Evolutionary conservation across 352 stramenopile genomes (phyloP), one percentile per base, ranked within the genome.

Genomic region (Aphanomyces invadans): DNA sequence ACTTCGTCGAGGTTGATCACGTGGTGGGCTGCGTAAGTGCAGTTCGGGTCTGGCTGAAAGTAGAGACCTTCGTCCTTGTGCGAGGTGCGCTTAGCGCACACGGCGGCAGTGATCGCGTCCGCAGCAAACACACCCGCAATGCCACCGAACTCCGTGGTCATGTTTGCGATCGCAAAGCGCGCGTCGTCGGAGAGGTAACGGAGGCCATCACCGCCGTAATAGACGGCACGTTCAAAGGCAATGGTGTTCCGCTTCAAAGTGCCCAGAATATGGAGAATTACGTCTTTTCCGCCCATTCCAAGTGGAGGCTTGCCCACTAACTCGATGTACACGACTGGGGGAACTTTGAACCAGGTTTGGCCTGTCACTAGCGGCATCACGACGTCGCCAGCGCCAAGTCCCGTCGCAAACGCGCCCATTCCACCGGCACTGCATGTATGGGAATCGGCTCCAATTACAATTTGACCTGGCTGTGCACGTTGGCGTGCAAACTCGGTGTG

Each of bases 271-370:
- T 92, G 74, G 3, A 92, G 67, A 44, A 92, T 92, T 21, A 88
- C 77, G 71, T 92, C 83, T 63, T 92, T 92, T 23, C 83, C 83
- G 26, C 83, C 83, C 38, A 92, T 92, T 28, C 83, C 83, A 49
- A 87, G 87, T 17, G 71, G 63, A 12, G 83, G 83, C 36, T 71
- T 69, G 15, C 81, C 81, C n/a, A 81, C 70, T 51, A 92, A 88
- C 75, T 92, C 83, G 39, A 92, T 92, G 71, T 68, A 92, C 56
- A 73, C 80, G 11, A 89, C 80, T 42, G 90, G 81, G 10, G 83
- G 83, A 46, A 92, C 80, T 68, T 89, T 89, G 72, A 92, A 89
- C 83, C 83, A 92, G 46, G 83, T 92, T 72, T 92, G 80, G 17
- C 83, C 83, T 25, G 83, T 92, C 45, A 92, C 83, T 0, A 92